Evolutionary conservation across 768 basidiomycete genomes (phyloP).

Genomic region (Mycena filopes): DNA sequence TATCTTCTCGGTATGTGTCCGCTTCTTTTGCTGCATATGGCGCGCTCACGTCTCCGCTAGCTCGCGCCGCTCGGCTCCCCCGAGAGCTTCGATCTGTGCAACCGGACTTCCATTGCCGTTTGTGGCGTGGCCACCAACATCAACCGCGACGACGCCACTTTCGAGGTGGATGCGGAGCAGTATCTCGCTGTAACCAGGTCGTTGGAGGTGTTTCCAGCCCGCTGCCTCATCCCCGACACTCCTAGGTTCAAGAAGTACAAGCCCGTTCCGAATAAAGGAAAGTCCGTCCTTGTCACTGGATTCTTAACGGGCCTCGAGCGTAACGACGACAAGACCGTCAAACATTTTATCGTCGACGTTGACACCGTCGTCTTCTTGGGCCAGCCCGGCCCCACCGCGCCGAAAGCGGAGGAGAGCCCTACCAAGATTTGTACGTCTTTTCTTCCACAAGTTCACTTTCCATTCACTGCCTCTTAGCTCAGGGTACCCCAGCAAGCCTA

Average conservation of each 20-base stretch:
- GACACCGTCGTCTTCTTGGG: constrained; percentile 14
- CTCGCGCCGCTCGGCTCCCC: not conserved
- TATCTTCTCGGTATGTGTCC: not conserved
- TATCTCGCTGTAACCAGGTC: constrained; percentile 1
- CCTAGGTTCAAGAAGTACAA: constrained; percentile 5
- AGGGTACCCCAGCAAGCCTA: constrained; percentile 9
- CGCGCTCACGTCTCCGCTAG: too few relatives aligned
- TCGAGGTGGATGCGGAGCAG: constrained; percentile 10
- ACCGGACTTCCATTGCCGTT: not conserved
- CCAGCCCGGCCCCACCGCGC: not conserved
- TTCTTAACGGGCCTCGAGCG: constrained; percentile 5
- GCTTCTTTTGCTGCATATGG: too few relatives aligned
- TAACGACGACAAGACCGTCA: constrained; percentile 12
- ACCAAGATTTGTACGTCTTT: not conserved
- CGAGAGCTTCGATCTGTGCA: not conserved
- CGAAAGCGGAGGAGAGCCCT: constrained; percentile 17
- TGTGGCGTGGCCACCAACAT: not conserved
- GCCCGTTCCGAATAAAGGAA: constrained; percentile 1
- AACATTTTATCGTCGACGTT: constrained; percentile 13
- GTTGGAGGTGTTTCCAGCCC: not conserved
- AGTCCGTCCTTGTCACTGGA: constrained; percentile 10
- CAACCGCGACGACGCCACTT: constrained; percentile 11
- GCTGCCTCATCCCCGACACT: not conserved
- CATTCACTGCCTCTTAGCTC: not conserved
- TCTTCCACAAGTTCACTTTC: not conserved